Conservation (phyloP, 2,329 filamentous ascomycete genomes). For the Calonectria crousiana region DNA sequence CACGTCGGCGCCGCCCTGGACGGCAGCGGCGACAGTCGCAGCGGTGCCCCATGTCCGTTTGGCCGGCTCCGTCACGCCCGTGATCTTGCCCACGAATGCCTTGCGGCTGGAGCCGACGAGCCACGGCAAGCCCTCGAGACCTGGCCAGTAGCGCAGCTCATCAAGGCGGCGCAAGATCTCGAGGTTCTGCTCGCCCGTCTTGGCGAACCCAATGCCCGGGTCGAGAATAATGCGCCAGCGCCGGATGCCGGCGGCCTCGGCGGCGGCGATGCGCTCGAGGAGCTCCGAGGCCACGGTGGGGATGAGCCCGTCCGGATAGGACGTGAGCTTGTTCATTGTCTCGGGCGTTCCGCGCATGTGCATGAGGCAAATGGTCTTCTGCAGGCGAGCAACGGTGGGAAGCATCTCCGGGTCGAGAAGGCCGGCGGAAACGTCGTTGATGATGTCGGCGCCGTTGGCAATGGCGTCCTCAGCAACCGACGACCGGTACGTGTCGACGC, state of each 20-base stretch:
- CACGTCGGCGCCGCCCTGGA: constrained; percentile 90
- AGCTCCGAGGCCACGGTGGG: constrained; percentile 77
- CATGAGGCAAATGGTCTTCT: constrained; percentile 87
- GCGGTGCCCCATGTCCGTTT: constrained; percentile 88
- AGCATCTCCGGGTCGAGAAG: constrained; percentile 85
- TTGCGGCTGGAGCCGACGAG: constrained; percentile 91
- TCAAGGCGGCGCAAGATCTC: constrained; percentile 78
- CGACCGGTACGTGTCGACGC: constrained; percentile 93
- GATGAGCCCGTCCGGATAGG: constrained; percentile 78
- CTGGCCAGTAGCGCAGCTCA: constrained; percentile 73
- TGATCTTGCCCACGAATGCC: constrained; percentile 86
- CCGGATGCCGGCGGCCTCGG: constrained; percentile 83
- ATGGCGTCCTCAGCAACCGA: constrained; percentile 83
- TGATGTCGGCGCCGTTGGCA: constrained; percentile 84
- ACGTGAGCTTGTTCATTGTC: constrained; percentile 79
- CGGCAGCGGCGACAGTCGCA: constrained; percentile 85
- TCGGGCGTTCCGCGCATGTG: constrained; percentile 91
- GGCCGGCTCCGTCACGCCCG: constrained; percentile 77
- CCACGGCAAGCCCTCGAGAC: constrained; percentile 82
- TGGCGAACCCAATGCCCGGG: constrained; percentile 94
- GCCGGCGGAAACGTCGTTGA: constrained; percentile 95
- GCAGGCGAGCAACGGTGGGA: constrained; percentile 79
- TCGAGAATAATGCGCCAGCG: constrained; percentile 97
- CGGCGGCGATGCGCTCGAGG: constrained; percentile 75
- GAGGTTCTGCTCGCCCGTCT: constrained; percentile 83